A percentile compares a stretch with the other conserved stretches of the same genome.
Evolutionary conservation across 345 rosid genomes (phyloP).

Genomic region (Eucalyptus marginata): DNA sequence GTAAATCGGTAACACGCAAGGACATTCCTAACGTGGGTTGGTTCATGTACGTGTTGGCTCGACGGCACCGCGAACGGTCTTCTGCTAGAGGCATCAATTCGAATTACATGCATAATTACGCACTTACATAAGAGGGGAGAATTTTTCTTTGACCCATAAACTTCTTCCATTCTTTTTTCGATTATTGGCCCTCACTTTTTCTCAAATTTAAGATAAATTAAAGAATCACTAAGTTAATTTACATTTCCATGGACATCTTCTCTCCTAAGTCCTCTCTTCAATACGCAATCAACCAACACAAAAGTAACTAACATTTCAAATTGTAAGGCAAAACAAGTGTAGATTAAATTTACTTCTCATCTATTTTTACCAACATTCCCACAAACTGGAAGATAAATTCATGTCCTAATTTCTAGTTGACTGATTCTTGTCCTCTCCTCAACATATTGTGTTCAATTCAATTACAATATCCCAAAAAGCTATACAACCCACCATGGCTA

Average conservation of each 20-base stretch:
- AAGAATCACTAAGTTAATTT: not conserved
- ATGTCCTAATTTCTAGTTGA: not conserved
- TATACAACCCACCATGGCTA: not conserved
- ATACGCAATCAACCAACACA: not conserved
- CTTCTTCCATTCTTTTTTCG: not conserved
- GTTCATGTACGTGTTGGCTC: not conserved
- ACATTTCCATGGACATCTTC: not conserved
- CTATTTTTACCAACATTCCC: not conserved
- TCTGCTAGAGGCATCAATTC: not conserved
- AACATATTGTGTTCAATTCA: not conserved
- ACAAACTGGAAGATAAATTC: not conserved
- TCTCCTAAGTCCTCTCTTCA: not conserved
- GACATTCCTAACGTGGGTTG: not conserved
- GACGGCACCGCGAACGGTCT: not conserved
- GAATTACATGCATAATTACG: not conserved
- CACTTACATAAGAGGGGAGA: not conserved
- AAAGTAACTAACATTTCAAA: not conserved
- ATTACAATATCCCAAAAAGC: not conserved
- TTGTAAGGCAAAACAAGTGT: not conserved
- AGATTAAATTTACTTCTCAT: not conserved
- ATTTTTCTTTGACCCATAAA: not conserved
- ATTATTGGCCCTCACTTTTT: not conserved
- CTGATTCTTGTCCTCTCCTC: not conserved
- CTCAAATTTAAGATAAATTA: not conserved
- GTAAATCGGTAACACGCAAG: fast-evolving